These are phyloP conservation scores for Epichloe festucae DNA, from an alignment of 2,329 filamentous ascomycete genomes.

Conservation along the genomic window DNA sequence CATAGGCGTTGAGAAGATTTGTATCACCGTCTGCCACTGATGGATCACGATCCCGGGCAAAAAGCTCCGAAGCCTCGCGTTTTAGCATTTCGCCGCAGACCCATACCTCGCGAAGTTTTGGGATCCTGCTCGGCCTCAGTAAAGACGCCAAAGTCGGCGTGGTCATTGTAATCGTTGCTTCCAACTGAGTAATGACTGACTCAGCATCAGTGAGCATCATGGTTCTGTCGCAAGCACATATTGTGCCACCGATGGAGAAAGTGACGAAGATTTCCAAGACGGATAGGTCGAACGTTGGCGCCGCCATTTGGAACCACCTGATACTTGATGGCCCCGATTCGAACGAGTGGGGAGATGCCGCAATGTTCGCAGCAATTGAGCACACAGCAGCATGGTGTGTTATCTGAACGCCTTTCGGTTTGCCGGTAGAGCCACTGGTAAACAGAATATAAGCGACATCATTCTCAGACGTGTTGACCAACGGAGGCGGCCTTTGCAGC, in stretches of 20 bases:
- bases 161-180: slow-evolving; percentile 24
- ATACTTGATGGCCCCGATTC: slow-evolving; percentile 6
- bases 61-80: slow-evolving; percentile 19
- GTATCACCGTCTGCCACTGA: slow-evolving; percentile 1
- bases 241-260: slow-evolving; percentile 40
- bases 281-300: slow-evolving; percentile 55
- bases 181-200: slow-evolving; percentile 13
- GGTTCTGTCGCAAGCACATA: slow-evolving; percentile 19
- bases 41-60: slow-evolving; percentile 9
- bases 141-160: slow-evolving; percentile 24
- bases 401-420: slow-evolving; percentile 1
- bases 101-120: slow-evolving; percentile 13
- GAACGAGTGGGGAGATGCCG: not conserved
- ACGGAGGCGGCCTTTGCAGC: not conserved
- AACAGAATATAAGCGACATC: not conserved
- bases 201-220: slow-evolving; percentile 15
- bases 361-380: not conserved
- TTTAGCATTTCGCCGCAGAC: slow-evolving; percentile 20
- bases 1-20: slow-evolving; percentile 14
- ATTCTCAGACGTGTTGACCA: not conserved
- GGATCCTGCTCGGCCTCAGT: slow-evolving; percentile 16
- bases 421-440: slow-evolving; percentile 1
- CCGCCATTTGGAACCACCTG: slow-evolving; percentile 24
- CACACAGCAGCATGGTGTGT: not conserved
- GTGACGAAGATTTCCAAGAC: slow-evolving; percentile 76